A percentile compares a stretch with the other conserved stretches of the same genome.
These are phyloP conservation scores for Triglochin maritima DNA, from an alignment of 106 monocot species.

Conservation along the genomic window DNA sequence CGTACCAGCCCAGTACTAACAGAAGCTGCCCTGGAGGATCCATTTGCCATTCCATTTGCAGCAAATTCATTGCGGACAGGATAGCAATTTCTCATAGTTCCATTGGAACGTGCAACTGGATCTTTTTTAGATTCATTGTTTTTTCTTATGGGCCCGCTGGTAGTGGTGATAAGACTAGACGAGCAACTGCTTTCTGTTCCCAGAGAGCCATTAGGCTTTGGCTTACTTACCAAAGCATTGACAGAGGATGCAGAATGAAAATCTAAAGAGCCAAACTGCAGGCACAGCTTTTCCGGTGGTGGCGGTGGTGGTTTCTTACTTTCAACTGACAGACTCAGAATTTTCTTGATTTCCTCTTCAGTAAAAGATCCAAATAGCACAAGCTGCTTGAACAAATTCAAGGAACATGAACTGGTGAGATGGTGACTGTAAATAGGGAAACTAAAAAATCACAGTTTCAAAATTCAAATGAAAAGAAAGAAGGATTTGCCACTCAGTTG, in stretches of 20 bases:
- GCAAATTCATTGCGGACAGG: background rate
- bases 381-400: conserved; percentile 31
- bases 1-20: background rate
- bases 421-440: background rate
- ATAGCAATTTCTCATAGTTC: conserved; percentile 1
- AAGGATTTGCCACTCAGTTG: too few relatives aligned
- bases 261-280: conserved; percentile 78
- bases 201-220: conserved; percentile 2
- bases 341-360: conserved; percentile 53
- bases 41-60: conserved; percentile 11
- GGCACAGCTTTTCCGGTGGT: conserved; percentile 13
- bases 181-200: conserved; percentile 2
- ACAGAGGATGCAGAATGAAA: conserved; percentile 23
- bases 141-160: conserved; percentile 4
- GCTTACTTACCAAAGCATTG: conserved; percentile 12
- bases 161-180: conserved; percentile 3
- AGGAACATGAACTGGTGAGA: background rate
- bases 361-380: conserved; percentile 78
- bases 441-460: too few relatives aligned
- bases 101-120: conserved; percentile 22
- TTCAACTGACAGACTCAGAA: conserved; percentile 26
- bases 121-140: conserved; percentile 4
- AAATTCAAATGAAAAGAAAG: too few relatives aligned
- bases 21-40: background rate
- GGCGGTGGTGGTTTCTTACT: conserved; percentile 2